phyloP scores from a whole-genome alignment of 2,329 filamentous ascomycete species.

The Albifimbria verrucaria region DNA sequence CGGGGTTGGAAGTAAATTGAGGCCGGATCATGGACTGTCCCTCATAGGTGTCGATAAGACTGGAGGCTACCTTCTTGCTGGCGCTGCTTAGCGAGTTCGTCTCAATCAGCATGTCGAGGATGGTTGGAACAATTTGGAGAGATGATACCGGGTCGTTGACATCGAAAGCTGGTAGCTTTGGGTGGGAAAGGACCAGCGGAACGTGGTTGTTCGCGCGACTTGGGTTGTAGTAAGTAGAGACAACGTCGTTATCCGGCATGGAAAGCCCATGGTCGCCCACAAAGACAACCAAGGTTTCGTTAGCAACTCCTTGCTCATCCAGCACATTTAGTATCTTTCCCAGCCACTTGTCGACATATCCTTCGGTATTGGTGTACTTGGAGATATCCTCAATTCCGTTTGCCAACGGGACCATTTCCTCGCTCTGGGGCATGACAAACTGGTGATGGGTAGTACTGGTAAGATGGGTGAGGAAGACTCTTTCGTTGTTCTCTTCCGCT shows the following conservation, averaged over 20 bases:
- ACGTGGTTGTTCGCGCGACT: conserved; percentile 30
- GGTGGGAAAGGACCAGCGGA: conserved; percentile 28
- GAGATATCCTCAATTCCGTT: conserved; percentile 26
- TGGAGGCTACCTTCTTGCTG: conserved; percentile 19
- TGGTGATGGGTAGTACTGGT: conserved; percentile 33
- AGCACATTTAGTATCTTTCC: conserved; percentile 25
- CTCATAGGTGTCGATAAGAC: conserved; percentile 29
- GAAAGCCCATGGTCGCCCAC: conserved; percentile 31
- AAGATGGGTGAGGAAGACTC: conserved; percentile 30
- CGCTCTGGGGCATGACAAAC: conserved; percentile 24
- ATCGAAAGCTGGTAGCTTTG: conserved; percentile 25
- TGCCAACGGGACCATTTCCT: conserved; percentile 21
- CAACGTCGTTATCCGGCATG: conserved; percentile 25
- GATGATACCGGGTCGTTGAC: conserved; percentile 28
- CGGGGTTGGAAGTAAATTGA: conserved; percentile 9
- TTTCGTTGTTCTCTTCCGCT: conserved; percentile 24
- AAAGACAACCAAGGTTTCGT: conserved; percentile 29
- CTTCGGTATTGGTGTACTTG: conserved; percentile 28
- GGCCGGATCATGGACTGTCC: conserved; percentile 31
- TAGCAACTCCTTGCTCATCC: conserved; percentile 26
- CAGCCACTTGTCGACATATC: conserved; percentile 30
- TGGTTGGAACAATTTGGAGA: conserved; percentile 29
- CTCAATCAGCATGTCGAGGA: conserved; percentile 30
- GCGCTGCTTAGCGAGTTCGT: conserved; percentile 26
- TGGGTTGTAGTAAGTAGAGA: conserved; percentile 28